Evolutionary conservation across 2,329 filamentous ascomycete species (phyloP).

Genomic region (Ophiostoma fasciatum): DNA sequence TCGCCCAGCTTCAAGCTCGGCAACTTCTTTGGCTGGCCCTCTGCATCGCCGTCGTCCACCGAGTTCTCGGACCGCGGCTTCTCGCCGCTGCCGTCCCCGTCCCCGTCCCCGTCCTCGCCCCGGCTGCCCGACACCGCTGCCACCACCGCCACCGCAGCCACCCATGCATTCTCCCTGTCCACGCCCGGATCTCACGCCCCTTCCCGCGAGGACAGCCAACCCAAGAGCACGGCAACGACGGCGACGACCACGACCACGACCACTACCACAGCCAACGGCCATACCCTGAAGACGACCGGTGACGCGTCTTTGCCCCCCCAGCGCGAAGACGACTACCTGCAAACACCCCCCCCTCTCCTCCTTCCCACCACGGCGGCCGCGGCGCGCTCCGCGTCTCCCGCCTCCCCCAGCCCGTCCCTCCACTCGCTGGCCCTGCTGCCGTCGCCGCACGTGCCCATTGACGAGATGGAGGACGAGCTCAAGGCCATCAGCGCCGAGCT

Average conservation of each 20-base stretch:
- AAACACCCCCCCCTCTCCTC: slow-evolving; percentile 36
- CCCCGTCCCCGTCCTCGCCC: slow-evolving; percentile 24
- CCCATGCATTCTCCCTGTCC: too few species aligned
- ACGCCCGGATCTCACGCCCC: slow-evolving; percentile 19
- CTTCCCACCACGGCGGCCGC: slow-evolving; percentile 11
- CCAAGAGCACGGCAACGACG: not conserved
- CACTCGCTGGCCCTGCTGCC: not conserved
- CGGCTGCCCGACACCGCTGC: too few species aligned
- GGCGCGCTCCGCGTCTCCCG: slow-evolving; percentile 14
- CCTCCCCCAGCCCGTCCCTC: slow-evolving; percentile 13
- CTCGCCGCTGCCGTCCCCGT: slow-evolving; percentile 36
- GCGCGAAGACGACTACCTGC: slow-evolving; percentile 37
- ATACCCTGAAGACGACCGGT: slow-evolving; percentile 16
- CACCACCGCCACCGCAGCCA: too few species aligned
- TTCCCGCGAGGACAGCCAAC: slow-evolving; percentile 14
- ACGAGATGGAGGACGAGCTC: slow-evolving; percentile 88
- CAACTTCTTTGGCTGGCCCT: slow-evolving; percentile 39
- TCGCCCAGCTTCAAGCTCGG: slow-evolving; percentile 38
- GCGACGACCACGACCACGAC: too few species aligned
- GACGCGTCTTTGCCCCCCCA: slow-evolving; percentile 30
- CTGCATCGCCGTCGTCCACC: slow-evolving; percentile 29
- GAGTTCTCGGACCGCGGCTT: slow-evolving; percentile 34
- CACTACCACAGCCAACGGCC: slow-evolving; percentile 2
- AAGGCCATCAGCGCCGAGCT: slow-evolving; percentile 87
- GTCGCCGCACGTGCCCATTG: slow-evolving; percentile 41